phyloP scores from a whole-genome alignment of 768 basidiomycete species.

The Cyathus striatus region DNA sequence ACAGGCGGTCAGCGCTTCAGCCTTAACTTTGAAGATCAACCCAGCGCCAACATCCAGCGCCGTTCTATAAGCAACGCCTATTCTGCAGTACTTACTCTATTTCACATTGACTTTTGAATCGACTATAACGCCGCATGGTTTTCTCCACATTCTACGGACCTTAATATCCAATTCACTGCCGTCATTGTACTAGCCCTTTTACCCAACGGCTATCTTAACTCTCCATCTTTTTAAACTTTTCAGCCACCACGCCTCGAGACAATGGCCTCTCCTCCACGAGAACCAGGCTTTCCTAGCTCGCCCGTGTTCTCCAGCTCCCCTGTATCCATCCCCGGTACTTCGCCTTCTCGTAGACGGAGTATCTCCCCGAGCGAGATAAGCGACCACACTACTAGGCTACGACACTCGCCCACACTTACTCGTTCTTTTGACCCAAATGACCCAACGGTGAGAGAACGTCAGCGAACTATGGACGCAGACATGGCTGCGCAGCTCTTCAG shows the following conservation, averaged over 20 bases:
- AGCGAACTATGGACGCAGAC: conserved; percentile 91
- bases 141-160: no score
- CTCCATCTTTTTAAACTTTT: background rate
- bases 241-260: conserved; percentile 1
- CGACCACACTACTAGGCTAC: conserved; percentile 34
- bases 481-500: conserved; percentile 81
- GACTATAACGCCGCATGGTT: no score
- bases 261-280: conserved; percentile 35
- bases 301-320: conserved; percentile 34
- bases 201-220: no score
- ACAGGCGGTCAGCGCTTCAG: no score
- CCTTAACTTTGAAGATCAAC: no score
- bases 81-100: no score
- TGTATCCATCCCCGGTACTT: conserved; percentile 30
- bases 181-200: no score
- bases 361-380: conserved; percentile 33
- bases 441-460: conserved; percentile 76
- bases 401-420: conserved; percentile 57
- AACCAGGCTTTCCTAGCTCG: conserved; percentile 4
- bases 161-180: no score
- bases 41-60: no score
- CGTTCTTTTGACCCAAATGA: conserved; percentile 67
- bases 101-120: no score
- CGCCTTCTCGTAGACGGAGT: conserved; percentile 35
- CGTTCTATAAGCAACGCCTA: no score